phyloP scores from a whole-genome alignment of 2,329 filamentous ascomycete genomes.

The Neopestalotiopsis clavispora region DNA sequence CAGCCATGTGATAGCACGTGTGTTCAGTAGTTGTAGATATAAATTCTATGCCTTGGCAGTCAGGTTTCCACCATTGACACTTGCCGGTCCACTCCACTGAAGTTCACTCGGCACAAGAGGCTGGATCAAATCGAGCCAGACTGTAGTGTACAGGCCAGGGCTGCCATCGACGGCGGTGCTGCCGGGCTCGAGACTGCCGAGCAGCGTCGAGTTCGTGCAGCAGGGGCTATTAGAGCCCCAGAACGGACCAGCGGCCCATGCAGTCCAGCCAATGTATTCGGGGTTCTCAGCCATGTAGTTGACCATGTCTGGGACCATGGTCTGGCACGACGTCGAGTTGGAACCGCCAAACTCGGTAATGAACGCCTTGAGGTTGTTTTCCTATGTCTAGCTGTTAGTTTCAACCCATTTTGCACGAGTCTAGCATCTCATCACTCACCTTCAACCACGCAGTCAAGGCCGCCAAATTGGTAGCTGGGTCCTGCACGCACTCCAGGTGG shows the following conservation, averaged over 20 bases:
- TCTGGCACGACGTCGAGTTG: conserved; percentile 46
- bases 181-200: conserved; percentile 51
- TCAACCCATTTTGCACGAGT: not conserved
- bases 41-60: conserved; percentile 3
- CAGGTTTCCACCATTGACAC: conserved; percentile 22
- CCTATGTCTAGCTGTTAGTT: conserved; percentile 18
- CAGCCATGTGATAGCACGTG: not conserved
- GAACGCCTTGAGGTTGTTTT: conserved; percentile 51
- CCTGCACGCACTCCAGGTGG: conserved; percentile 46
- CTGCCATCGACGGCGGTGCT: conserved; percentile 47
- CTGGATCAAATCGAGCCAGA: conserved; percentile 50
- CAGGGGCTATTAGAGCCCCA: conserved; percentile 50
- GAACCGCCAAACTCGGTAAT: conserved; percentile 54
- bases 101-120: conserved; percentile 46
- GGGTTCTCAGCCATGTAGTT: conserved; percentile 52
- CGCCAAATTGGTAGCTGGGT: conserved; percentile 43
- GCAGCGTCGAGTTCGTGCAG: conserved; percentile 45
- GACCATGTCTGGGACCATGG: conserved; percentile 46
- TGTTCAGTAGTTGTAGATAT: not conserved
- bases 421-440: conserved; percentile 21
- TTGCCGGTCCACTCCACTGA: conserved; percentile 42
- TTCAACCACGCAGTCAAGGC: conserved; percentile 51
- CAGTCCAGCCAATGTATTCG: conserved; percentile 56
- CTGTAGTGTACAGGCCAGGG: conserved; percentile 49
- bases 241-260: conserved; percentile 55